phyloP scores from a whole-genome alignment of 306 rosid genomes.

The Lupinus albus region DNA sequence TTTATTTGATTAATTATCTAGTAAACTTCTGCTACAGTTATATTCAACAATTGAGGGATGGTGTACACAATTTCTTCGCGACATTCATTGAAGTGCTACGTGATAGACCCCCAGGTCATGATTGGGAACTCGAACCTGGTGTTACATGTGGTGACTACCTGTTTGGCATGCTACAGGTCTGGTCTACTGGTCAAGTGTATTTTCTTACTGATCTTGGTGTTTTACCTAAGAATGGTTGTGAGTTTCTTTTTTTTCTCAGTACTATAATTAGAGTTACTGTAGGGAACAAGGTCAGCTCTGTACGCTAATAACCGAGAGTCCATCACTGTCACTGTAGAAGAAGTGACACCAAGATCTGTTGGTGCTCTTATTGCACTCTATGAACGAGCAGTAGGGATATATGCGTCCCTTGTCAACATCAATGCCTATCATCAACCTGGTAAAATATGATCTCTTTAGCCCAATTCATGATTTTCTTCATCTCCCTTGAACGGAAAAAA shows the following conservation, averaged over 20 bases:
- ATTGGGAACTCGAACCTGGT: constrained; percentile 83
- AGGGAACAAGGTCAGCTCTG: constrained; percentile 75
- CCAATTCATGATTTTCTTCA: constrained; percentile 8
- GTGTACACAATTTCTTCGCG: constrained; percentile 68
- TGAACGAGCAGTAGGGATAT: constrained; percentile 71
- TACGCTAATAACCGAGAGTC: constrained; percentile 64
- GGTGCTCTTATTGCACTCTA: constrained; percentile 73
- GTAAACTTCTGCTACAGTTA: constrained; percentile 57
- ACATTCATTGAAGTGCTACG: constrained; percentile 70
- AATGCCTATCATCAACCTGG: constrained; percentile 81
- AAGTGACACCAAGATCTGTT: constrained; percentile 67
- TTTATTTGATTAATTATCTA: constrained; percentile 13
- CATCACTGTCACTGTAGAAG: constrained; percentile 63
- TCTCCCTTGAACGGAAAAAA: background rate
- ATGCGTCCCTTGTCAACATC: constrained; percentile 61
- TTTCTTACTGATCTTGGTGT: background rate
- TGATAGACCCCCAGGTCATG: constrained; percentile 81
- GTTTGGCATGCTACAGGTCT: constrained; percentile 75
- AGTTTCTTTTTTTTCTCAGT: background rate
- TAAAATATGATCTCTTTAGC: constrained; percentile 19
- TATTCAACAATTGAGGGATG: constrained; percentile 89
- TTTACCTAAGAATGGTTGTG: background rate
- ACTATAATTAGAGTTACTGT: constrained; percentile 2
- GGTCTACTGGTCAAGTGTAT: constrained; percentile 1
- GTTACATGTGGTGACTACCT: constrained; percentile 80